These are phyloP conservation scores for Nicotiana otophora DNA, from an alignment of 257 asterid species.

Conservation along the genomic window DNA sequence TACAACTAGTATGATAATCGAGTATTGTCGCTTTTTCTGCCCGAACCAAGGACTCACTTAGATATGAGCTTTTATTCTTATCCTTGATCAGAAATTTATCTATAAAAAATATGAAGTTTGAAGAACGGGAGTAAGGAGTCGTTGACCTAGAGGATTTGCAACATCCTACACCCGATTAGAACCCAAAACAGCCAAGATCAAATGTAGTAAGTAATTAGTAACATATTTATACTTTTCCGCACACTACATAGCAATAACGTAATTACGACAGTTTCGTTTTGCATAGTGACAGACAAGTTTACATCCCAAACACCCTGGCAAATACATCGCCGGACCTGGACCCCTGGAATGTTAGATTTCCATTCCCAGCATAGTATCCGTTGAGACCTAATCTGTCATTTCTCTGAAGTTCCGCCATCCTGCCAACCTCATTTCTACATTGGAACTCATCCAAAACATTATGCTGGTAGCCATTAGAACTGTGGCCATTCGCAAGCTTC, in stretches of 20 bases:
- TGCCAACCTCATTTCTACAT: constrained; percentile 40
- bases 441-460: constrained; percentile 37
- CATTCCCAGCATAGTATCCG: constrained; percentile 55
- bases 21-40: neutral
- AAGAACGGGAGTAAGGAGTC: neutral
- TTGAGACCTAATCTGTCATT: constrained; percentile 53
- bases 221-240: neutral
- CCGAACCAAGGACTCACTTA: neutral
- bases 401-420: constrained; percentile 40
- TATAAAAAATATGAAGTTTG: neutral
- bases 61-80: neutral
- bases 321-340: constrained; percentile 59
- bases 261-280: neutral
- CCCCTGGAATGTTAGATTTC: constrained; percentile 48
- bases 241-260: neutral
- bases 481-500: constrained; percentile 39
- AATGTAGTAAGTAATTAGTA: neutral
- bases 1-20: neutral
- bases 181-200: neutral
- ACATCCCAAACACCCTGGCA: constrained; percentile 60
- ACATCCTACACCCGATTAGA: neutral
- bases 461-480: constrained; percentile 38
- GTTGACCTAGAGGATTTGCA: neutral
- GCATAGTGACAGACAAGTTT: constrained; percentile 22
- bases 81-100: neutral